Evolutionary conservation across 495 filamentous ascomycete species (phyloP).

Genomic region (Gamarada debralockiae): DNA sequence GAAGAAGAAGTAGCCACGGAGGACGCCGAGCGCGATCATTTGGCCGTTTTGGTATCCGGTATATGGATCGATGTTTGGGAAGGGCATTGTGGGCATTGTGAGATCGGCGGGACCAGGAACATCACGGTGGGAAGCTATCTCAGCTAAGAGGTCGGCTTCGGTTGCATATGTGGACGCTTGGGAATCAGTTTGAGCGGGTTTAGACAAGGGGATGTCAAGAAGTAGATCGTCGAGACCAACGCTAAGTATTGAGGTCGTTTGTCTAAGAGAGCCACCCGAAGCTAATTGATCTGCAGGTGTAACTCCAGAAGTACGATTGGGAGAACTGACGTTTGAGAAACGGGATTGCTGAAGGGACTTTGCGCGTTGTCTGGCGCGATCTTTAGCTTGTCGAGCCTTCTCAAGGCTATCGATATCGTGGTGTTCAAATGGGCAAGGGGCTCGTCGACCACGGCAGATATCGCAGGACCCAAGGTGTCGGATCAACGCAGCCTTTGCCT

Average conservation of each 20-base stretch:
- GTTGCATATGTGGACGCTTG: slow-evolving; percentile 8
- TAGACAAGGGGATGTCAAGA: not conserved
- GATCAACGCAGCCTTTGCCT: slow-evolving; percentile 21
- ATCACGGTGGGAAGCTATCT: not conserved
- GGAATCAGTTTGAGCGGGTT: not conserved
- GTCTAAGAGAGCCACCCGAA: not conserved
- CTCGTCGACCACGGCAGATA: slow-evolving; percentile 10
- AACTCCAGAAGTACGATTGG: not conserved
- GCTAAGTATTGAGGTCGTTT: slow-evolving; percentile 5
- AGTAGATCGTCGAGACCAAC: not conserved
- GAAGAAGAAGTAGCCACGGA: not conserved
- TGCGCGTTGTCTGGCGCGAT: not conserved
- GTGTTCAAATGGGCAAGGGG: slow-evolving; percentile 22
- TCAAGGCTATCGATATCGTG: slow-evolving; percentile 21
- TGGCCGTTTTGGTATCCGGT: slow-evolving; percentile 10
- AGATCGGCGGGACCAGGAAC: not conserved
- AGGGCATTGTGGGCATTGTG: not conserved
- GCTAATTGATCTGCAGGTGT: not conserved
- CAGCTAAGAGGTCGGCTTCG: slow-evolving; percentile 6
- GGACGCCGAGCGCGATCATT: slow-evolving; percentile 16
- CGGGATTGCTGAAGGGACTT: not conserved
- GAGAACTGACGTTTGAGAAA: slow-evolving; percentile 3
- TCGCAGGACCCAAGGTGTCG: slow-evolving; percentile 17
- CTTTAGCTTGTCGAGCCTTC: not conserved
- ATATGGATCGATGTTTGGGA: slow-evolving; percentile 11